Percentiles rank a stretch among this genome's conserved stretches.
Conservation (phyloP, 768 basidiomycete species). For the Rhizopogon roseolus region DNA sequence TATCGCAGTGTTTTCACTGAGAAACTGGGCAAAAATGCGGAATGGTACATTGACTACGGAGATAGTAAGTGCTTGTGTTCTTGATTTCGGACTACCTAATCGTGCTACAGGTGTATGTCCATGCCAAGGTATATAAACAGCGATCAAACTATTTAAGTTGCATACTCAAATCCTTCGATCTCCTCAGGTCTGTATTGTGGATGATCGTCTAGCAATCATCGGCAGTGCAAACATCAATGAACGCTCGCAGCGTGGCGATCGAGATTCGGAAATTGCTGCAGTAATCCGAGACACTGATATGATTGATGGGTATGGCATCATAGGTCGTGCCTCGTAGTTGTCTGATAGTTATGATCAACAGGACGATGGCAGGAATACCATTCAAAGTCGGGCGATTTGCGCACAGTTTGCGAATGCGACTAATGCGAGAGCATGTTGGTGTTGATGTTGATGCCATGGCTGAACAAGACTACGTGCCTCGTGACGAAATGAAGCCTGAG, state of each 20-base stretch:
- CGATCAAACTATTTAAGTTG: background rate
- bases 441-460: slow-evolving; percentile 88
- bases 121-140: slow-evolving; percentile 54
- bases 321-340: background rate
- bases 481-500: slow-evolving; percentile 44
- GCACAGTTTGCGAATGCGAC: slow-evolving; percentile 84
- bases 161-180: background rate
- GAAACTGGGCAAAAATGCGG: slow-evolving; percentile 91
- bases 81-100: slow-evolving; percentile 6
- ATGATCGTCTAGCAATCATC: slow-evolving; percentile 91
- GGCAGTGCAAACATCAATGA: slow-evolving; percentile 99
- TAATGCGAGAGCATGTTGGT: slow-evolving; percentile 97
- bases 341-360: slow-evolving; percentile 24
- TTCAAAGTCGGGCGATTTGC: slow-evolving; percentile 97
- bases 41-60: slow-evolving; percentile 84
- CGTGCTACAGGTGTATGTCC: slow-evolving; percentile 71
- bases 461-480: slow-evolving; percentile 64
- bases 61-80: slow-evolving; percentile 45
- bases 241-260: slow-evolving; percentile 90
- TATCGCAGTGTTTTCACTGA: slow-evolving; percentile 84
- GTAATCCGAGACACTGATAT: slow-evolving; percentile 96
- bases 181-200: slow-evolving; percentile 64
- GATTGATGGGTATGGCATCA: slow-evolving; percentile 69
- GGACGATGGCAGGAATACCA: slow-evolving; percentile 90
- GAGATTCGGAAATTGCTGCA: slow-evolving; percentile 92